Base-by-base conservation (phyloP, 2,329 filamentous ascomycete species). In the Claviceps sp. region DNA sequence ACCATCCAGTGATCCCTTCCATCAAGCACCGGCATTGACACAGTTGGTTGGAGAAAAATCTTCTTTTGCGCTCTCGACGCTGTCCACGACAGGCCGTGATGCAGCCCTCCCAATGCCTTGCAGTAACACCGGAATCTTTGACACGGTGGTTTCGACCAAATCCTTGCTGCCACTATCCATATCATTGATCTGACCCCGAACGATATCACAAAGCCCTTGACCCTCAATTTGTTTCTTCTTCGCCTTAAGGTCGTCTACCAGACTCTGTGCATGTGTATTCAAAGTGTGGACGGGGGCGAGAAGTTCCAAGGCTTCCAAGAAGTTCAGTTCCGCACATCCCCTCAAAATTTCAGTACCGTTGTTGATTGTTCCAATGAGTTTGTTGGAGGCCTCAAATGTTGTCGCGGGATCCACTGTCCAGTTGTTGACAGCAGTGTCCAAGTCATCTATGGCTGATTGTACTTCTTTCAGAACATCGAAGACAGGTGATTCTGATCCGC, bases 301-400 rank as follows among this genome's bases (percentile, higher is more conserved):
- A 10, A 56, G 42, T 26, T 40, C 7, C 3, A 50, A 4, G 8
- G 48, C n/a, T 4, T 56, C 54, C 13, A 11, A 1, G 4, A 54
- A 14, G 1, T 17, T 26, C 8, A 56, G n/a, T 4, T 7, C 1
- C 13, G 45, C 5, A 19, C 51, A 48, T 13, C 5, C 19, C 4
- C 44, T 6, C 6, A 54, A 47, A 1, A 13, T 26, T 5, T 14
- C 10, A 8, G n/a, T 26, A 19, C 52, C 50, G 14, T 39, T 11
- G 6, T 52, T 42, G 34, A 55, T 50, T 10, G 30, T 48, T 2
- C 22, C 24, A 17, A 48, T 49, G 17, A 55, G 52, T 13, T 30
- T 39, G 1, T 34, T 24, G n/a, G 50, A 41, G 4, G 40, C 37
- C 2, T 38, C 13, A 4, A 47, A 8, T 10, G 49, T 39, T 10